phyloP scores from a whole-genome alignment of 306 rosid species.

The Styphnolobium japonicum region DNA sequence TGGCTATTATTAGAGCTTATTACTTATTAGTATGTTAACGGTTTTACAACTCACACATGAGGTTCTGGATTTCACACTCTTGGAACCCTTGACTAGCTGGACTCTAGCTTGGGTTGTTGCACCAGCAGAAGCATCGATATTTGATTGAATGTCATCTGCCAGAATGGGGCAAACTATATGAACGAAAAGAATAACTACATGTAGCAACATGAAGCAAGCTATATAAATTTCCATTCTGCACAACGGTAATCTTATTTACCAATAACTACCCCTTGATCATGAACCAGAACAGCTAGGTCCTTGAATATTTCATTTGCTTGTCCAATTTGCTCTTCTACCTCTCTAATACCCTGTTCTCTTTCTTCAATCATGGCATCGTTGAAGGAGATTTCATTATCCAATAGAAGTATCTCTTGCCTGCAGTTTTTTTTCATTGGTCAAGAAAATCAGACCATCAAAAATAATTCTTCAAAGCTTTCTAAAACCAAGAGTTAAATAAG shows the following conservation, averaged over 20 bases:
- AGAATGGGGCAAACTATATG: conserved; percentile 9
- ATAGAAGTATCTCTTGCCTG: conserved; percentile 65
- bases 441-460: conserved; percentile 17
- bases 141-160: conserved; percentile 73
- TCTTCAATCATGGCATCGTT: conserved; percentile 86
- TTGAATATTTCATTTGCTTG: conserved; percentile 70
- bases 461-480: not conserved
- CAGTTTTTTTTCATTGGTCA: conserved; percentile 29
- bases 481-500: not conserved
- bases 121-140: conserved; percentile 57
- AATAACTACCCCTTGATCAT: conserved; percentile 73
- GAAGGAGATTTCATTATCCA: conserved; percentile 69
- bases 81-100: conserved; percentile 66
- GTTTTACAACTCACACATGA: conserved; percentile 54
- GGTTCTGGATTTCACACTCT: conserved; percentile 54
- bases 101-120: conserved; percentile 54
- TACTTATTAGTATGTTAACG: not conserved
- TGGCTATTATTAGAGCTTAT: not conserved
- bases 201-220: conserved; percentile 11
- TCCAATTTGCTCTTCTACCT: conserved; percentile 73
- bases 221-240: not conserved
- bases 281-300: conserved; percentile 88
- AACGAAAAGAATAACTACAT: conserved; percentile 1
- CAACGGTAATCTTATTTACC: conserved; percentile 41
- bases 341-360: conserved; percentile 76